Conservation (phyloP, 306 rosid genomes). For the Acacia melanoxylon region DNA sequence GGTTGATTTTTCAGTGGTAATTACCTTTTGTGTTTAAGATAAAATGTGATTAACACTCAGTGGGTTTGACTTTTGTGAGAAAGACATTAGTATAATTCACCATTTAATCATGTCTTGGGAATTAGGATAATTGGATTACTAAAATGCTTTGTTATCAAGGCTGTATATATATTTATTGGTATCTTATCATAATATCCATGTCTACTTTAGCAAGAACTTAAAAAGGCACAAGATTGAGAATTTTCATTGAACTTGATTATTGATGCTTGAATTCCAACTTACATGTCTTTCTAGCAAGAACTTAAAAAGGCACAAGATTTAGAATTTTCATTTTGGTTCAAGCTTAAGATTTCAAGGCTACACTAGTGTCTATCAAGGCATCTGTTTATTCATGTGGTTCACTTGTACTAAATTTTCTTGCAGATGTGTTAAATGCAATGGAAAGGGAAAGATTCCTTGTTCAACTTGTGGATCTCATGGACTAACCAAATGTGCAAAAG, state of each 20-base stretch:
- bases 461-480: constrained; percentile 85
- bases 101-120: not conserved
- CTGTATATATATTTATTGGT: not conserved
- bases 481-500: constrained; percentile 60
- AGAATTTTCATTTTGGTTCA: constrained; percentile 23
- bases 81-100: not conserved
- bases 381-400: constrained; percentile 20
- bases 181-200: not conserved
- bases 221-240: constrained; percentile 3
- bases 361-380: constrained; percentile 19
- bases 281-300: not conserved
- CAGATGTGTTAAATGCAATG: constrained; percentile 88
- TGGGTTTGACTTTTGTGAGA: not conserved
- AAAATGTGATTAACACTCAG: not conserved
- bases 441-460: constrained; percentile 84
- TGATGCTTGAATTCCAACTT: not conserved
- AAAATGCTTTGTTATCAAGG: not conserved
- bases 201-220: constrained; percentile 6
- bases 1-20: not conserved
- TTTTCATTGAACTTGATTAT: constrained; percentile 5
- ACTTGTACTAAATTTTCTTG: constrained; percentile 35
- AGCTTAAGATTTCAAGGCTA: constrained; percentile 8
- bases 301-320: not conserved
- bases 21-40: not conserved
- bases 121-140: not conserved